These are phyloP conservation scores for Coemansia sp. DNA, from an alignment of 192 early-diverging fungal genomes.

Conservation along the genomic window DNA sequence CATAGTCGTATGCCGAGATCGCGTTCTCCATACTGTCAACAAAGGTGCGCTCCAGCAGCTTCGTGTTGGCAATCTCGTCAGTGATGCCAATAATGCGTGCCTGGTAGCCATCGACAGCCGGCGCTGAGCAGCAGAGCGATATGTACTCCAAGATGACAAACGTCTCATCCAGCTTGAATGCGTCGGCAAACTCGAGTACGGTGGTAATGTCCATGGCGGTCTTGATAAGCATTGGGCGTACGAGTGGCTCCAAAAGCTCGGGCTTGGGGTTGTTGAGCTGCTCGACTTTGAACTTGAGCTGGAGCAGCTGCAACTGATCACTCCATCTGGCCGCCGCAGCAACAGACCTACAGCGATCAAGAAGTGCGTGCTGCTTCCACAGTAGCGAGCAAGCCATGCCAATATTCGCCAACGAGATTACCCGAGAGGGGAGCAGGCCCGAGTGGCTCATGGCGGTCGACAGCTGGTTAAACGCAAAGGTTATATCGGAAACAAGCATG, in stretches of 20 bases:
- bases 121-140: conserved; percentile 38
- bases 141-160: conserved; percentile 53
- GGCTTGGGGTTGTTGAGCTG: conserved; percentile 53
- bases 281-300: conserved; percentile 63
- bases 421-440: conserved; percentile 40
- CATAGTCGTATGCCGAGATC: conserved; percentile 69
- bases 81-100: conserved; percentile 54
- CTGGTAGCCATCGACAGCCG: conserved; percentile 50
- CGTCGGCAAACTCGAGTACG: conserved; percentile 65
- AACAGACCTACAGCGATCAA: conserved; percentile 61
- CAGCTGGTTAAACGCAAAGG: conserved; percentile 38
- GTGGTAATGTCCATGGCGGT: conserved; percentile 65
- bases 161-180: conserved; percentile 59
- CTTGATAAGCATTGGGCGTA: conserved; percentile 62
- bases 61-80: conserved; percentile 61
- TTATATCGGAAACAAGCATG: conserved; percentile 37
- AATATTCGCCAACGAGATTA: conserved; percentile 57
- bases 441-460: conserved; percentile 48
- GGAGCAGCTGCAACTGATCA: conserved; percentile 64
- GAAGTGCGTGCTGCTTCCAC: conserved; percentile 70
- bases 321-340: conserved; percentile 69
- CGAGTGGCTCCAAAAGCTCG: conserved; percentile 59
- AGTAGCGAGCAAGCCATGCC: conserved; percentile 61
- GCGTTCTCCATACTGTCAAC: conserved; percentile 49
- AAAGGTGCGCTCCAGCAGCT: conserved; percentile 56